phyloP scores from a whole-genome alignment of 495 filamentous ascomycete genomes.

The Corynascus novoguineensis region DNA sequence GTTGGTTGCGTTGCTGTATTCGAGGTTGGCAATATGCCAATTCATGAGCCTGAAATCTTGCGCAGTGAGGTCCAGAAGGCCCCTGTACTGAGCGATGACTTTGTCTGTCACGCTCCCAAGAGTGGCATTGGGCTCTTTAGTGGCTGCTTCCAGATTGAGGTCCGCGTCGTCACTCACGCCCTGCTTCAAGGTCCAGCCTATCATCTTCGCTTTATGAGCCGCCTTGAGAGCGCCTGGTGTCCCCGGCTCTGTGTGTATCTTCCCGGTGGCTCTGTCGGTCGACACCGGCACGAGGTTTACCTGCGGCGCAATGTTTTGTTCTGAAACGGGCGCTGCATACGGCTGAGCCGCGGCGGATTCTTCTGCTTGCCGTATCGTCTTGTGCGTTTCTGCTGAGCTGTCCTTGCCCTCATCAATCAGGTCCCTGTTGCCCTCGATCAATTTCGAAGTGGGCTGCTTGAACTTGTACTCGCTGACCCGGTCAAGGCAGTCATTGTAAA shows the following conservation, averaged over 20 bases:
- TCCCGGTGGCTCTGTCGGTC: slow-evolving; percentile 55
- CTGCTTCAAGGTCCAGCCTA: slow-evolving; percentile 75
- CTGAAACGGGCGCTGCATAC: slow-evolving; percentile 40
- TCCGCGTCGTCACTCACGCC: slow-evolving; percentile 58
- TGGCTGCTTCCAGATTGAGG: slow-evolving; percentile 65
- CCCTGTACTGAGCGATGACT: slow-evolving; percentile 79
- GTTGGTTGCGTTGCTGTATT: slow-evolving; percentile 92
- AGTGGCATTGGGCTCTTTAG: slow-evolving; percentile 58
- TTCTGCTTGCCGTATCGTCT: slow-evolving; percentile 68
- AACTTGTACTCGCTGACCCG: slow-evolving; percentile 84
- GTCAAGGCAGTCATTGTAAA: slow-evolving; percentile 92
- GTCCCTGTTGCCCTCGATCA: slow-evolving; percentile 78
- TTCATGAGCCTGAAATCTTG: slow-evolving; percentile 88
- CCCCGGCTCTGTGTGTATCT: slow-evolving; percentile 52
- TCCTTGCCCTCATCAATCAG: slow-evolving; percentile 81
- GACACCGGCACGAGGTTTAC: slow-evolving; percentile 53
- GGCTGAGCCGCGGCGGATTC: slow-evolving; percentile 46
- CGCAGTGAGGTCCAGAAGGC: slow-evolving; percentile 72
- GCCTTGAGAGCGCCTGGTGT: slow-evolving; percentile 56
- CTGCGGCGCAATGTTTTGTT: slow-evolving; percentile 43
- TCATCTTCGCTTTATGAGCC: slow-evolving; percentile 60
- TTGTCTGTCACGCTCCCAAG: slow-evolving; percentile 87
- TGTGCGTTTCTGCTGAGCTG: slow-evolving; percentile 60
- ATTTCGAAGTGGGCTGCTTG: slow-evolving; percentile 57
- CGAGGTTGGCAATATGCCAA: slow-evolving; percentile 97